Evolutionary conservation across 495 filamentous ascomycete genomes (phyloP).

Genomic region (Copromyces sp.): DNA sequence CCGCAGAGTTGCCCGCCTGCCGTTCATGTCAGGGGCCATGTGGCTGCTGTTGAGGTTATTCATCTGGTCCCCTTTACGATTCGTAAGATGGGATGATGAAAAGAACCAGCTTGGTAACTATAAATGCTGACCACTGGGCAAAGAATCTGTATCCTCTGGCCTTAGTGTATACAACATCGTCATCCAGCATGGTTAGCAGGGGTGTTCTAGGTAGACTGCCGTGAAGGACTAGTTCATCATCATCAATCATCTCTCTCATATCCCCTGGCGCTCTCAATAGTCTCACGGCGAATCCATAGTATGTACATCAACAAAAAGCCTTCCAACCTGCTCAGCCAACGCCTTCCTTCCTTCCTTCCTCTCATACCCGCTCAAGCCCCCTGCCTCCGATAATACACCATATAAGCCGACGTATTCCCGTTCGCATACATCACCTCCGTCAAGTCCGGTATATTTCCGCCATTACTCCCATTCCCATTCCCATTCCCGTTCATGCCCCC

Average conservation of each 20-base stretch:
- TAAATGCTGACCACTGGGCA: background rate
- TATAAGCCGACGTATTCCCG: slow-evolving; percentile 15
- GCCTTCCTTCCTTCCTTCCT: background rate
- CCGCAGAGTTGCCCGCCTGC: background rate
- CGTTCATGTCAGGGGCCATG: background rate
- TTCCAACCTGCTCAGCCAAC: background rate
- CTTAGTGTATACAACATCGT: background rate
- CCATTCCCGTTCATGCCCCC: background rate
- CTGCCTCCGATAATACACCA: slow-evolving; percentile 20
- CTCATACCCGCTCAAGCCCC: slow-evolving; percentile 3
- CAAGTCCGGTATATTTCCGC: background rate
- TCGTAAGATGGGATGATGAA: background rate
- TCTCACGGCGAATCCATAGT: background rate
- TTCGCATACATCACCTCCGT: slow-evolving; percentile 15
- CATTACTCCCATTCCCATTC: slow-evolving; percentile 12
- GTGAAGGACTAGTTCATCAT: background rate
- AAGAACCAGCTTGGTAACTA: background rate
- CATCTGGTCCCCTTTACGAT: background rate
- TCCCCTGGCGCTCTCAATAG: background rate
- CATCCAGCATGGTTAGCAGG: background rate
- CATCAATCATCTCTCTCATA: background rate
- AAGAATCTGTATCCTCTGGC: background rate
- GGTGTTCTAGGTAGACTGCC: background rate
- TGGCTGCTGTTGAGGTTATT: background rate
- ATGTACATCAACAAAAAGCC: background rate